phyloP scores from a whole-genome alignment of 2,329 filamentous ascomycete genomes.

The Aplosporella prunicola region DNA sequence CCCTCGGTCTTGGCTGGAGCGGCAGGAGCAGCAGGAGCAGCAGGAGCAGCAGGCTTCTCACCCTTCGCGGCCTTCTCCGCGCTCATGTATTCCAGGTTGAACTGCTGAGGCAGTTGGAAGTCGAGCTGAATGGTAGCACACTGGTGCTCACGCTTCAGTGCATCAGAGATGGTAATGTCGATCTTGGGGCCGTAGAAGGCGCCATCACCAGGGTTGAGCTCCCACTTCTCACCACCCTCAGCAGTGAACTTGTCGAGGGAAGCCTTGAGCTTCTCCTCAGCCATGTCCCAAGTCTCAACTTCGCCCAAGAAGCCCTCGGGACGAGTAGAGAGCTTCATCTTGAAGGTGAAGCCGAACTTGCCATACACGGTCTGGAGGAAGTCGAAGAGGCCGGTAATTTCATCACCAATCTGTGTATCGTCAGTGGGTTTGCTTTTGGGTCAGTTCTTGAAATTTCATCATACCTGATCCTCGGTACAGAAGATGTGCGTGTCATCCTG shows the following conservation, averaged over 20 bases:
- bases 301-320: constrained; percentile 84
- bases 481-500: constrained; percentile 91
- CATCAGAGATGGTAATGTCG: constrained; percentile 88
- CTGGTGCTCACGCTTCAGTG: constrained; percentile 73
- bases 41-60: constrained; percentile 41
- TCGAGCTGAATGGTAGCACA: constrained; percentile 93
- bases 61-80: constrained; percentile 45
- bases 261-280: constrained; percentile 69
- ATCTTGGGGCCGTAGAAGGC: constrained; percentile 99
- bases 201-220: constrained; percentile 86
- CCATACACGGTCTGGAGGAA: constrained; percentile 75
- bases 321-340: constrained; percentile 86
- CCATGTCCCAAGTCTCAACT: constrained; percentile 77
- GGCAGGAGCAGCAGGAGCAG: constrained; percentile 12
- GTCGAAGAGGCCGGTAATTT: constrained; percentile 78
- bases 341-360: constrained; percentile 81
- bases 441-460: too few species aligned
- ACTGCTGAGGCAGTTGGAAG: constrained; percentile 77
- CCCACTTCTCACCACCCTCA: constrained; percentile 61
- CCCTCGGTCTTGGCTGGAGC: constrained; percentile 6
- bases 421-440: constrained; percentile 10
- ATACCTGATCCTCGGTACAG: constrained; percentile 65
- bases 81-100: constrained; percentile 78
- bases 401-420: constrained; percentile 46
- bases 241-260: constrained; percentile 56